phyloP scores from a whole-genome alignment of 139 green algal genomes.

The Medakamo hakoo region DNA sequence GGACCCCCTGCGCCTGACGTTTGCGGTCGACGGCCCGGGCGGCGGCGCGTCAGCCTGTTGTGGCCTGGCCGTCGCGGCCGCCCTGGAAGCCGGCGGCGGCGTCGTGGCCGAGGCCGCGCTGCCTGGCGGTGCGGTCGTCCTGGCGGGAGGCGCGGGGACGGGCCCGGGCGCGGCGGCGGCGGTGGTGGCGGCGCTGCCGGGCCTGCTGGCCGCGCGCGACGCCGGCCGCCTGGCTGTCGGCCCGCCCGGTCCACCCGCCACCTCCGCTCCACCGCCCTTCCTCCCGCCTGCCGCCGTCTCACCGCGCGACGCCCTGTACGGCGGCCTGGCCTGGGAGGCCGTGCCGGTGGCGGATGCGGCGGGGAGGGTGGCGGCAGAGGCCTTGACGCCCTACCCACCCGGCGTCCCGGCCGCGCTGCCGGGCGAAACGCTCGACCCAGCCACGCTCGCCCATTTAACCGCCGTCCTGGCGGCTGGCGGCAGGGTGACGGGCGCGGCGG shows the following conservation, averaged over 20 bases:
- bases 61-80: conserved; percentile 20
- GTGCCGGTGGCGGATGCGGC: conserved; percentile 11
- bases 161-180: conserved; percentile 14
- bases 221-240: not conserved
- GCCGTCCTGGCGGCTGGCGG: conserved; percentile 24
- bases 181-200: conserved; percentile 24
- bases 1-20: conserved; percentile 61
- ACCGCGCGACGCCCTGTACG: conserved; percentile 43
- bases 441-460: conserved; percentile 19
- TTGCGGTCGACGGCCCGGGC: conserved; percentile 31
- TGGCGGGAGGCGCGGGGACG: conserved; percentile 47
- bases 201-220: conserved; percentile 1
- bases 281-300: too few species aligned
- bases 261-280: not conserved
- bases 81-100: conserved; percentile 31
- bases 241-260: not conserved
- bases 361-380: conserved; percentile 44
- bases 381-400: conserved; percentile 78
- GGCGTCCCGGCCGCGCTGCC: conserved; percentile 64
- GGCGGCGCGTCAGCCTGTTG: too few species aligned
- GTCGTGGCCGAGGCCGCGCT: conserved; percentile 77
- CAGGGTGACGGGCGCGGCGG: conserved; percentile 31
- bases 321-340: conserved; percentile 5
- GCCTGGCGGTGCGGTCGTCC: conserved; percentile 44
- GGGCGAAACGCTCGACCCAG: conserved; percentile 41